phyloP scores from a whole-genome alignment of 179 eudicot genomes.

The Silene vulgaris region DNA sequence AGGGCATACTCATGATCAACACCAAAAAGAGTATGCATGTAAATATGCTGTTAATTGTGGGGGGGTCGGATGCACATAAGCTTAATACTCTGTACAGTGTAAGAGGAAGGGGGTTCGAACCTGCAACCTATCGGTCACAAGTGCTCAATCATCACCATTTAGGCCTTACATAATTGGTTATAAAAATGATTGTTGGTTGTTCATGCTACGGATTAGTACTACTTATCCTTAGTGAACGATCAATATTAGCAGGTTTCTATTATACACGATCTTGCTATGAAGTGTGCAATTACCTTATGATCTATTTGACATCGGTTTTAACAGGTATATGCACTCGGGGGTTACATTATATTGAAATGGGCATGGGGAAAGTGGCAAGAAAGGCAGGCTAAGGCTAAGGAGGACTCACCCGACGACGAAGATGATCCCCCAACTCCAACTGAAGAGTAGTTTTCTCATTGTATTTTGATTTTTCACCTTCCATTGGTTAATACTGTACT shows the following conservation, averaged over 20 bases:
- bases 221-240: too few relatives aligned
- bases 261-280: not conserved
- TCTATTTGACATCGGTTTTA: not conserved
- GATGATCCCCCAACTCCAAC: conserved; percentile 26
- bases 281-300: not conserved
- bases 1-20: too few relatives aligned
- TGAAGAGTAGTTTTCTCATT: conserved; percentile 21
- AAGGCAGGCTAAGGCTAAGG: conserved; percentile 26
- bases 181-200: too few relatives aligned
- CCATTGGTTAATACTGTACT: not conserved
- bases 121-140: too few relatives aligned
- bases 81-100: too few relatives aligned
- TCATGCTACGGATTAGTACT: too few relatives aligned
- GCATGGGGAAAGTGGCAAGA: conserved; percentile 50
- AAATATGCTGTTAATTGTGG: too few relatives aligned
- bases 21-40: too few relatives aligned
- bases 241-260: not conserved
- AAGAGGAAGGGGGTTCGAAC: too few relatives aligned
- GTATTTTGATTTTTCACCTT: not conserved
- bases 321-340: conserved; percentile 46
- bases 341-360: conserved; percentile 39
- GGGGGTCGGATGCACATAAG: not conserved
- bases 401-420: conserved; percentile 26
- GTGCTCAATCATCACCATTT: too few relatives aligned
- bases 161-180: too few relatives aligned